These are phyloP conservation scores for Xylaria sp. DNA, from an alignment of 2,329 filamentous ascomycete genomes.

Conservation along the genomic window DNA sequence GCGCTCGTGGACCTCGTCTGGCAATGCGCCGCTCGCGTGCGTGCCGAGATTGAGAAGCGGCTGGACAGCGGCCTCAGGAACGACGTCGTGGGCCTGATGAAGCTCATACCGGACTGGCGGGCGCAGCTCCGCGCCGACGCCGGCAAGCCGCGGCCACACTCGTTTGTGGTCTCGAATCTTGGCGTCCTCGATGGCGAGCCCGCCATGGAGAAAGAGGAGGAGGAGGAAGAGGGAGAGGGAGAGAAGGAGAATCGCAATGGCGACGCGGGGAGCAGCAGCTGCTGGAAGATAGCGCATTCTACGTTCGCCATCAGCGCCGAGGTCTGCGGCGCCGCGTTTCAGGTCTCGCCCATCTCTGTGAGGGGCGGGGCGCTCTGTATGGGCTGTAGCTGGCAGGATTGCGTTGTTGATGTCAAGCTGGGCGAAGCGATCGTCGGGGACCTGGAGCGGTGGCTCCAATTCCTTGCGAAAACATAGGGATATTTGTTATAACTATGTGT, in stretches of 20 bases:
- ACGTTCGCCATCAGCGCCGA: slow-evolving; percentile 42
- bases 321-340: slow-evolving; percentile 38
- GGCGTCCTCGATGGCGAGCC: slow-evolving; percentile 49
- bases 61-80: slow-evolving; percentile 48
- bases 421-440: slow-evolving; percentile 40
- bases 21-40: slow-evolving; percentile 43
- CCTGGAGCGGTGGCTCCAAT: slow-evolving; percentile 40
- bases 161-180: slow-evolving; percentile 53
- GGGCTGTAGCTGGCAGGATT: slow-evolving; percentile 43
- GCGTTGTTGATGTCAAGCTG: slow-evolving; percentile 37
- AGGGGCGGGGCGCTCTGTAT: slow-evolving; percentile 39
- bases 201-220: not conserved
- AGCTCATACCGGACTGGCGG: slow-evolving; percentile 52
- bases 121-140: slow-evolving; percentile 45
- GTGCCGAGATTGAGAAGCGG: slow-evolving; percentile 47
- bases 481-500: not conserved
- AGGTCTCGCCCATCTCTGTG: slow-evolving; percentile 39
- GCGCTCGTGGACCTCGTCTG: slow-evolving; percentile 35
- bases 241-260: not conserved
- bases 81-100: slow-evolving; percentile 50
- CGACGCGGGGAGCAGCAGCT: not conserved
- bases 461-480: slow-evolving; percentile 8
- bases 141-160: slow-evolving; percentile 46
- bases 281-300: slow-evolving; percentile 39
- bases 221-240: not conserved